Evolutionary conservation across 1,284 basidiomycete species (phyloP).

Genomic region (Mycena citricolor): DNA sequence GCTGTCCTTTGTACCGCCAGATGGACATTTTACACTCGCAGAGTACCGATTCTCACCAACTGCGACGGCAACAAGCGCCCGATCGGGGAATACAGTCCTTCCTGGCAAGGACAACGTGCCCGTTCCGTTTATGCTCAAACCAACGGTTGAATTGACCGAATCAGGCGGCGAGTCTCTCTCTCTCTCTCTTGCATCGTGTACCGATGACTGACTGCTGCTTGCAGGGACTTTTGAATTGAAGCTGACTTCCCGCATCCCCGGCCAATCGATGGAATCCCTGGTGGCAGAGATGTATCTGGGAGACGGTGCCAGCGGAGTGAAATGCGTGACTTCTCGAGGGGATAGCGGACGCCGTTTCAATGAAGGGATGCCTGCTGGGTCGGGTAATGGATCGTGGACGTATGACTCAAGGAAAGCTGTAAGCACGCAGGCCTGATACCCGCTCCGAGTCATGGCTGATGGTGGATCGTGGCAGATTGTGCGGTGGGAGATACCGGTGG

Average conservation of each 20-base stretch:
- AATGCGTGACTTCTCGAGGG: constrained; percentile 62
- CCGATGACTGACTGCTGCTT: constrained; percentile 21
- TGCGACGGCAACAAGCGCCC: constrained; percentile 29
- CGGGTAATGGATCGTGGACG: constrained; percentile 58
- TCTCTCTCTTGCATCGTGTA: constrained; percentile 24
- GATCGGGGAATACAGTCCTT: constrained; percentile 24
- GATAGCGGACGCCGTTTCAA: constrained; percentile 52
- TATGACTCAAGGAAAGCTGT: constrained; percentile 75
- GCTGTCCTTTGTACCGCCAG: constrained; percentile 92
- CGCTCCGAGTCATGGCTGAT: background rate
- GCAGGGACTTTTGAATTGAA: constrained; percentile 73
- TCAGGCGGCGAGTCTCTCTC: constrained; percentile 52
- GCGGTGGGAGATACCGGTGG: constrained; percentile 74
- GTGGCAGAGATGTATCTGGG: constrained; percentile 75
- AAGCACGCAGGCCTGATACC: constrained; percentile 10
- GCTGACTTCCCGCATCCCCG: constrained; percentile 65
- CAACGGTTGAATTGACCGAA: constrained; percentile 58
- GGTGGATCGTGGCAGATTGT: constrained; percentile 53
- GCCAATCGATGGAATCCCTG: constrained; percentile 69
- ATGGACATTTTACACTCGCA: constrained; percentile 85
- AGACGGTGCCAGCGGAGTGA: constrained; percentile 64
- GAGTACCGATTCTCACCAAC: constrained; percentile 75
- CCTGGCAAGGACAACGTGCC: constrained; percentile 49
- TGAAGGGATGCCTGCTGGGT: constrained; percentile 25
- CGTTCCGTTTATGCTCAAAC: constrained; percentile 67